These are phyloP conservation scores for Trametes meyenii DNA, from an alignment of 768 basidiomycete species.

Conservation along the genomic window DNA sequence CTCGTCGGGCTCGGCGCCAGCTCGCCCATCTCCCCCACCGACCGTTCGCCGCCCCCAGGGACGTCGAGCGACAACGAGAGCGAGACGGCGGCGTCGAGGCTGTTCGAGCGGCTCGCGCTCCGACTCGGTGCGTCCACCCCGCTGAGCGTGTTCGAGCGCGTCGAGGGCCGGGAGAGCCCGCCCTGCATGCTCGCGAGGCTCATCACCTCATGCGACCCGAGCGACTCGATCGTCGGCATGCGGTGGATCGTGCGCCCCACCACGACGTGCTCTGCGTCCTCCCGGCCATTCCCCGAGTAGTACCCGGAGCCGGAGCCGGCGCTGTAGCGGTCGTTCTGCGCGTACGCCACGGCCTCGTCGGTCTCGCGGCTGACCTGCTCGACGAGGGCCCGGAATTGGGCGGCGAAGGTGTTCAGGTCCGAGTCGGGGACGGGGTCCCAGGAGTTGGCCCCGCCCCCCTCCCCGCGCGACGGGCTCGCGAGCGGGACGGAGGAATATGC, in stretches of 20 bases:
- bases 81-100: slow-evolving; percentile 31
- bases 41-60: slow-evolving; percentile 3
- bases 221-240: slow-evolving; percentile 81
- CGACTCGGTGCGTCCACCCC: slow-evolving; percentile 25
- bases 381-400: slow-evolving; percentile 54
- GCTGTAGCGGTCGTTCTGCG: slow-evolving; percentile 26
- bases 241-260: slow-evolving; percentile 67
- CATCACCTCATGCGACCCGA: slow-evolving; percentile 64
- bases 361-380: slow-evolving; percentile 55
- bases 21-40: slow-evolving; percentile 16
- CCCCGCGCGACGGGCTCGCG: background rate
- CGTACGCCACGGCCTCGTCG: slow-evolving; percentile 47
- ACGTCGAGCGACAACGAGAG: slow-evolving; percentile 26
- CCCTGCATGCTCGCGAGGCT: slow-evolving; percentile 31
- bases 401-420: slow-evolving; percentile 47
- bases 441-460: background rate
- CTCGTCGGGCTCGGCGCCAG: slow-evolving; percentile 19
- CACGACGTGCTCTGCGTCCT: slow-evolving; percentile 55
- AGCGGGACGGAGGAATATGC: slow-evolving; percentile 21
- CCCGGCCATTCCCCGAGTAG: slow-evolving; percentile 5
- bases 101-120: slow-evolving; percentile 30
- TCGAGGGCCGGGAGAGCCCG: slow-evolving; percentile 31
- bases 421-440: slow-evolving; percentile 31
- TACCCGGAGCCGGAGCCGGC: background rate
- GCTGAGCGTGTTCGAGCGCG: slow-evolving; percentile 33